These are phyloP conservation scores for Stygiomarasmius scandens DNA, from an alignment of 1,284 basidiomycete genomes.

Conservation along the genomic window DNA sequence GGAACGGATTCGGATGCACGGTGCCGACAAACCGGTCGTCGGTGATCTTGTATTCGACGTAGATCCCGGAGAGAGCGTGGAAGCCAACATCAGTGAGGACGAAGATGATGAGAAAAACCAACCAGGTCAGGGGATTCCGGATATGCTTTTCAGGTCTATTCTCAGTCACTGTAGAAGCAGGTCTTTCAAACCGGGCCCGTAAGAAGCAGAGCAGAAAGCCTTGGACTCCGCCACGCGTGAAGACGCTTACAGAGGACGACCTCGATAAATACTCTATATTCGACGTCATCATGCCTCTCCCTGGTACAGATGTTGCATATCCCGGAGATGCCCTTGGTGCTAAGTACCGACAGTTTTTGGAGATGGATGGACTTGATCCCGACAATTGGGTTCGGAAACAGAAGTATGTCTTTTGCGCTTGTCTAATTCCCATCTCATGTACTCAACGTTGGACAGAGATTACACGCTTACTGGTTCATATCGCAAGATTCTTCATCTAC, in stretches of 20 bases:
- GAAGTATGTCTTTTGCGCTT: slow-evolving; percentile 54
- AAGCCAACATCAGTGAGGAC: slow-evolving; percentile 42
- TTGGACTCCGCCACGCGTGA: slow-evolving; percentile 71
- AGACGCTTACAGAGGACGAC: slow-evolving; percentile 77
- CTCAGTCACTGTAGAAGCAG: slow-evolving; percentile 26
- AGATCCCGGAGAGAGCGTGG: slow-evolving; percentile 35
- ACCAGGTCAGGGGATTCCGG: slow-evolving; percentile 6
- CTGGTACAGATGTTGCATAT: slow-evolving; percentile 90
- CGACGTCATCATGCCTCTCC: slow-evolving; percentile 94
- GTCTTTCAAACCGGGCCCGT: slow-evolving; percentile 26
- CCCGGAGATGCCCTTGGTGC: slow-evolving; percentile 84
- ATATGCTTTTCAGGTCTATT: not conserved
- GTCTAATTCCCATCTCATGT: slow-evolving; percentile 12
- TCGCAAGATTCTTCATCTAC: slow-evolving; percentile 86
- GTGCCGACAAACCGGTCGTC: slow-evolving; percentile 73
- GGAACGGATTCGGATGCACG: slow-evolving; percentile 83
- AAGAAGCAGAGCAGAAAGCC: slow-evolving; percentile 48
- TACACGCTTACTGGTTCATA: slow-evolving; percentile 94
- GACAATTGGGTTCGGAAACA: slow-evolving; percentile 87
- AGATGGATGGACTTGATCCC: slow-evolving; percentile 85
- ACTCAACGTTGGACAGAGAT: slow-evolving; percentile 65
- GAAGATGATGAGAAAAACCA: slow-evolving; percentile 26
- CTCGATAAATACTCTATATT: slow-evolving; percentile 82
- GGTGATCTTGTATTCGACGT: slow-evolving; percentile 87
- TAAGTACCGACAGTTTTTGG: slow-evolving; percentile 80